Evolutionary conservation across 2,329 filamentous ascomycete species (phyloP).

Genomic region (Dactylellina haptotyla): DNA sequence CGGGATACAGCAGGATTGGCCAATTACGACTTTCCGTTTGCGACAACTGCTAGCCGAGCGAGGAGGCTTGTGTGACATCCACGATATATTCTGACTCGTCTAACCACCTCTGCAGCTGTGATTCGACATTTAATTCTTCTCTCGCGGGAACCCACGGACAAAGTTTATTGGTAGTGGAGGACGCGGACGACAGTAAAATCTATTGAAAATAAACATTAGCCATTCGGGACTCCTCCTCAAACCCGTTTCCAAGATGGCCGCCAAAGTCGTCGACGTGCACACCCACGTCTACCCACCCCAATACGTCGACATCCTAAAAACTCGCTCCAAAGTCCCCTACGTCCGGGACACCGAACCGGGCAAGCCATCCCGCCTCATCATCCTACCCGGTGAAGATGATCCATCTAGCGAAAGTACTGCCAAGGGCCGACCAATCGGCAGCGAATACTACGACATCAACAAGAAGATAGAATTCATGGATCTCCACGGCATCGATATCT

Average conservation of each 20-base stretch:
- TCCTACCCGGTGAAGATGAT: conserved; percentile 70
- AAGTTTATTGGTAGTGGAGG: too few species aligned
- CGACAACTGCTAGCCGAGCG: conserved; percentile 17
- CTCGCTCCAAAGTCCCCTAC: conserved; percentile 73
- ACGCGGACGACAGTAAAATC: too few species aligned
- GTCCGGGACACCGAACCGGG: conserved; percentile 70
- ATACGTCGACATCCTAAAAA: conserved; percentile 71
- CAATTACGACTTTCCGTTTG: conserved; percentile 33
- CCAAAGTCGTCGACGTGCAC: conserved; percentile 71
- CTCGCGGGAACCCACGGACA: too few species aligned
- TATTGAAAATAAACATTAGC: too few species aligned
- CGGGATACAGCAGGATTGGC: background rate
- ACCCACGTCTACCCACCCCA: conserved; percentile 76
- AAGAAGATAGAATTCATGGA: conserved; percentile 91
- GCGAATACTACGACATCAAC: conserved; percentile 81
- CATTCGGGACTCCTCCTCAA: conserved; percentile 54
- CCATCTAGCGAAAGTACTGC: conserved; percentile 64
- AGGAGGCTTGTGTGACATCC: background rate
- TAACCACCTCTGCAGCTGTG: background rate
- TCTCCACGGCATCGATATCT: conserved; percentile 80
- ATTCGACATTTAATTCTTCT: background rate
- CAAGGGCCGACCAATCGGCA: conserved; percentile 82
- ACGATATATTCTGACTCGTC: background rate
- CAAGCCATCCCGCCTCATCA: conserved; percentile 68
- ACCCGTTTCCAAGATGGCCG: background rate